Conservation (phyloP, 2,329 filamentous ascomycete species). For the Exophiala xenobiotica region DNA sequence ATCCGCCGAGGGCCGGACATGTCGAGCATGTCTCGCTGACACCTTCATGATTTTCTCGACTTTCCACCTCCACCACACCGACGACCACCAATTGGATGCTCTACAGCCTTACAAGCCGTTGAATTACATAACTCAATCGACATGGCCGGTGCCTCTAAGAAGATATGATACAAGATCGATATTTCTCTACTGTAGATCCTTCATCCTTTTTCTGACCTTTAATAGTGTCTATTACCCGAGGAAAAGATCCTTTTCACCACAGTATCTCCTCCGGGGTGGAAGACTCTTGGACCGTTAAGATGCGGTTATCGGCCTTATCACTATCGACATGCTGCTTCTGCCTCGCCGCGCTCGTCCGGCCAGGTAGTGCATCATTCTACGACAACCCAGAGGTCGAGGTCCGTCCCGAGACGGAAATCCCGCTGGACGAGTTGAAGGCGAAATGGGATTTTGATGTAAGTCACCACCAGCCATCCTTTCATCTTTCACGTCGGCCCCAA, state of each 20-base stretch:
- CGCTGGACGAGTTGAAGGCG: slow-evolving; percentile 44
- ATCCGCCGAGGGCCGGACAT: not conserved
- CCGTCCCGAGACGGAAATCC: slow-evolving; percentile 31
- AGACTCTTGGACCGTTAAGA: not conserved
- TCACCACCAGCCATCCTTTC: not conserved
- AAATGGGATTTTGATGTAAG: slow-evolving; percentile 51
- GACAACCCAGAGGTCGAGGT: slow-evolving; percentile 43
- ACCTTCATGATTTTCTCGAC: not conserved
- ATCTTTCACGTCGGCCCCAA: not conserved
- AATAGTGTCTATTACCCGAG: no score
- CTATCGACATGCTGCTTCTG: not conserved
- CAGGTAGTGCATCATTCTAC: slow-evolving; percentile 35
- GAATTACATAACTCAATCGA: slow-evolving; percentile 2
- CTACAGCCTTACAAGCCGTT: not conserved
- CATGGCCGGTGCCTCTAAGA: not conserved
- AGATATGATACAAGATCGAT: not conserved
- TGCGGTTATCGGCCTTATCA: not conserved
- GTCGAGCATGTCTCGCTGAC: slow-evolving; percentile 9
- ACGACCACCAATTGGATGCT: not conserved
- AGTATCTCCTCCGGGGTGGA: no score
- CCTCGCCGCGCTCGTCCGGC: slow-evolving; percentile 15
- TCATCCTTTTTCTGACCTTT: no score
- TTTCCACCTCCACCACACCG: not conserved
- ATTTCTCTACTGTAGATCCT: no score
- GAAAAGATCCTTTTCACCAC: no score